These are phyloP conservation scores for Flaveria brownii DNA, from an alignment of 129 eudicot species.

Conservation along the genomic window DNA sequence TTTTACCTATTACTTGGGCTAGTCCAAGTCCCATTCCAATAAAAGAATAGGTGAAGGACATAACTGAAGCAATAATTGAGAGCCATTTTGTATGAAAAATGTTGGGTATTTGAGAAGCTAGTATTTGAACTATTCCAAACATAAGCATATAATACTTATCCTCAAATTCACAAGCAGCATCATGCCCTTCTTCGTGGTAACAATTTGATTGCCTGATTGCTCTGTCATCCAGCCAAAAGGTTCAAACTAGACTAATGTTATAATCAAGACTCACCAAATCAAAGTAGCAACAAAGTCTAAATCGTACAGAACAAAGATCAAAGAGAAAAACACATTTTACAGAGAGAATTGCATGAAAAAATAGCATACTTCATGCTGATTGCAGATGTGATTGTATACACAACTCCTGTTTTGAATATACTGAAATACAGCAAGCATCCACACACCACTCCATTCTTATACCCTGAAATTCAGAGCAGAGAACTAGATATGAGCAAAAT, in stretches of 20 bases:
- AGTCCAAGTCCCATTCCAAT: constrained; percentile 74
- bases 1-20: constrained; percentile 66
- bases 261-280: constrained; percentile 18
- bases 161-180: constrained; percentile 50
- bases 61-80: constrained; percentile 70
- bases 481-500: neutral
- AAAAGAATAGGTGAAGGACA: constrained; percentile 81
- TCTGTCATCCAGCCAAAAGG: constrained; percentile 44
- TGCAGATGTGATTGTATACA: constrained; percentile 70
- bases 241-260: neutral
- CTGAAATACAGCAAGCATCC: constrained; percentile 54
- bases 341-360: constrained; percentile 3
- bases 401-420: constrained; percentile 64
- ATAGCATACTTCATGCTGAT: constrained; percentile 62
- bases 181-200: constrained; percentile 69
- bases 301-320: neutral
- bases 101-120: constrained; percentile 79
- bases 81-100: constrained; percentile 75
- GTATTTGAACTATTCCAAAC: constrained; percentile 68
- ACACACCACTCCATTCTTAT: constrained; percentile 51
- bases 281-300: constrained; percentile 9
- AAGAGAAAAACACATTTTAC: neutral
- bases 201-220: constrained; percentile 62
- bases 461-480: constrained; percentile 48
- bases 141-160: constrained; percentile 56